Conservation (phyloP, 2,329 filamentous ascomycete species). For the Stemphylium lycopersici region DNA sequence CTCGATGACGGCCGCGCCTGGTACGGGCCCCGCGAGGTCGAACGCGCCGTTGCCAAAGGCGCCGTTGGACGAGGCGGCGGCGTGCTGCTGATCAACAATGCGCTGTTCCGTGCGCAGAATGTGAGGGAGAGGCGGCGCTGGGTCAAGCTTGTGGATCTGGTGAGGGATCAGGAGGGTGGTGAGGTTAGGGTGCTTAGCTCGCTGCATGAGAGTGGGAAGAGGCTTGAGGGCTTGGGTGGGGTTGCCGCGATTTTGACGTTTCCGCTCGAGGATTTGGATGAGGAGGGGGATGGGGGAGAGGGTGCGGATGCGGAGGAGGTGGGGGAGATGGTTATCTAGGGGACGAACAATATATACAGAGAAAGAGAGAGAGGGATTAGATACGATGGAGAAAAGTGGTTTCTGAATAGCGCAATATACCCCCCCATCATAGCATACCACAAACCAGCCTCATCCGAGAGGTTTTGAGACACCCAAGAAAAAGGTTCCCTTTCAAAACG, state of each 20-base stretch:
- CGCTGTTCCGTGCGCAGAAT: conserved; percentile 83
- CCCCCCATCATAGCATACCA: no score
- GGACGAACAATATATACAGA: no score
- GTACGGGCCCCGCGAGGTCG: conserved; percentile 85
- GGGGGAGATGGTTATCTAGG: conserved; percentile 40
- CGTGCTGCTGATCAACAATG: conserved; percentile 83
- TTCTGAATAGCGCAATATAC: no score
- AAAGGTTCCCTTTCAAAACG: not conserved
- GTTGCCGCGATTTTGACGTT: conserved; percentile 92
- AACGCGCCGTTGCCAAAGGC: conserved; percentile 81
- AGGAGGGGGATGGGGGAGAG: conserved; percentile 60
- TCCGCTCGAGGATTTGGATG: conserved; percentile 80
- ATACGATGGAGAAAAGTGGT: no score
- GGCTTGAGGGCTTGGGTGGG: conserved; percentile 81
- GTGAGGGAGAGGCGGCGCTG: conserved; percentile 78
- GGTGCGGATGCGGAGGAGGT: conserved; percentile 16
- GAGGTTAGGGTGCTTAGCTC: conserved; percentile 89
- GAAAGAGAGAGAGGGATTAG: no score
- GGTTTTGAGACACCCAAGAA: no score
- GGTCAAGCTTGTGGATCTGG: conserved; percentile 84
- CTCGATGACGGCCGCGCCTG: conserved; percentile 87
- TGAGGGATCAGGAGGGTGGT: conserved; percentile 79
- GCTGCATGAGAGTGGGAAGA: conserved; percentile 89
- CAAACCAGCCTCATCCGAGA: no score
- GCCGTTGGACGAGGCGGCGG: conserved; percentile 88